phyloP scores from a whole-genome alignment of 768 basidiomycete species.

The Panaeolus cyanescens region DNA sequence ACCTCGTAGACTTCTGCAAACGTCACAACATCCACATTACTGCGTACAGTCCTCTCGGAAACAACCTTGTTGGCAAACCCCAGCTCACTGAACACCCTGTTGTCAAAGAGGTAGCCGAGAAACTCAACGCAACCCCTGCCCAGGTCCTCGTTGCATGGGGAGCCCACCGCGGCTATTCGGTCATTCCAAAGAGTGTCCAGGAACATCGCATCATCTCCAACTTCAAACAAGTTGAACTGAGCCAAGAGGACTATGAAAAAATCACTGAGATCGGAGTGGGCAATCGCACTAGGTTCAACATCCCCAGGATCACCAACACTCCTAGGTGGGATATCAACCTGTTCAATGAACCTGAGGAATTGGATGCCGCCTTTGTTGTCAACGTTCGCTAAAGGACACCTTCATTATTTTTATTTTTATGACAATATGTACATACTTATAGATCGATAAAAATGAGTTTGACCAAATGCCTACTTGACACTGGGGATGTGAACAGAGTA shows the following conservation, averaged over 20 bases:
- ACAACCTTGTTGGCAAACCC: slow-evolving; percentile 69
- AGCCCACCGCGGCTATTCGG: slow-evolving; percentile 69
- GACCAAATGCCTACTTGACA: no score
- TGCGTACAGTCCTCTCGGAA: slow-evolving; percentile 74
- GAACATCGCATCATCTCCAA: slow-evolving; percentile 73
- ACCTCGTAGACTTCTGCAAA: slow-evolving; percentile 70
- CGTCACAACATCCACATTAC: slow-evolving; percentile 69
- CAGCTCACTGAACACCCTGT: slow-evolving; percentile 68
- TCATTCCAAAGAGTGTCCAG: slow-evolving; percentile 84
- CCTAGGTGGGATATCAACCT: slow-evolving; percentile 73
- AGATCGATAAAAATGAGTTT: not conserved
- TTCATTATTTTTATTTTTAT: not conserved
- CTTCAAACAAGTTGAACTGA: slow-evolving; percentile 73
- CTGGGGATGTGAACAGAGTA: no score
- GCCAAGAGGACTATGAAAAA: slow-evolving; percentile 65
- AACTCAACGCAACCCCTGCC: slow-evolving; percentile 66
- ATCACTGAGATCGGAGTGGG: slow-evolving; percentile 51
- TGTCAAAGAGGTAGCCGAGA: slow-evolving; percentile 63
- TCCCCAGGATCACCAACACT: slow-evolving; percentile 53
- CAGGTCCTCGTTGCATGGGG: slow-evolving; percentile 88
- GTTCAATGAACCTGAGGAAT: slow-evolving; percentile 67
- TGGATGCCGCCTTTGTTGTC: slow-evolving; percentile 33
- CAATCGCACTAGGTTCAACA: slow-evolving; percentile 59
- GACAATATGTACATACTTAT: not conserved
- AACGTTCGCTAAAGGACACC: slow-evolving; percentile 15